Base-by-base conservation (phyloP, 257 asterid species). In the Nicotiana knightiana region DNA sequence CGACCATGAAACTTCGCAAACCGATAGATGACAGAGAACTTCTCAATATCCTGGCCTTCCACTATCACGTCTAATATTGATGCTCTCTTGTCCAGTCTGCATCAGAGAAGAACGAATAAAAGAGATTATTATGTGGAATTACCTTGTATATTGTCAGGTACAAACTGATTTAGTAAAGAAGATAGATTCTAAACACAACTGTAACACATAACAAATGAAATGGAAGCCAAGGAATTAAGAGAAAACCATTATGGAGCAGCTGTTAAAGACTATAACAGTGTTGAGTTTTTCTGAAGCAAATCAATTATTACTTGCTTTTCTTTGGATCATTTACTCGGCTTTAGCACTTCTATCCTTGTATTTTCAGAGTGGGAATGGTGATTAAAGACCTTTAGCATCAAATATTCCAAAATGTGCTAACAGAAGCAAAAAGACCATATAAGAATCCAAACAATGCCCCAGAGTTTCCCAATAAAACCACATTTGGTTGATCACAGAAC, bases 1-100 rank as follows among this genome's bases (percentile, higher is more conserved):
- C 81, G 90, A 81, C 88, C 83, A 85, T 94, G 97, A 82, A 86
- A 91, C 90, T 85, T 94, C 9, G 96, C 97, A 61, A 94, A 89
- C 81, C 97, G 92, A 77, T 91, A 92, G 83, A 92, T 86, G 68
- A 87, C 88, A 1, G 97, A 88, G 66, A 90, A 87, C 84, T 88
- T 93, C 67, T 93, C 97, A 85, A 91, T 79, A 18, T 93, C 97
- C 51, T 87, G 94, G 80, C 77, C 76, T 67, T 89, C 94, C 90
- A 88, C 87, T 82, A 88, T 90, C 85, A 91, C 58, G 77, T 91
- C 91, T 63, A 81, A 84, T 71, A 84, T n/a, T 30, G 96, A 92
- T 84, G 85, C 58, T 82, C 78, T 84, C 82, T 81, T 84, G 51
- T 91, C 94, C 92, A 93, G 83, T 86, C 98, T 94, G 93, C 92